Evolutionary conservation across 192 early-diverging fungal species (phyloP), one percentile per base, ranked within the genome.

Genomic region (Backusella liffmaniae): DNA sequence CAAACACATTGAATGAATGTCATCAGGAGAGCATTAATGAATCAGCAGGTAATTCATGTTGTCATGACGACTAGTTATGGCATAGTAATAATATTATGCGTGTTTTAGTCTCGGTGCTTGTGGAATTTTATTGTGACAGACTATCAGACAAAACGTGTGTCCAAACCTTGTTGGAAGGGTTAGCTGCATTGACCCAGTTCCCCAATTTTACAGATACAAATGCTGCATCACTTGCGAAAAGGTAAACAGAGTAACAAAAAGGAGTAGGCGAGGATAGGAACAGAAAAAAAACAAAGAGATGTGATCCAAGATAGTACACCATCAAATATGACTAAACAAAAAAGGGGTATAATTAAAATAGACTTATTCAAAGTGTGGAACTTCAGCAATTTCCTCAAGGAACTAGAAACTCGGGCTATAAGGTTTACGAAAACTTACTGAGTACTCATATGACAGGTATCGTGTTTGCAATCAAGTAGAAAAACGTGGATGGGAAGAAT

Each of bases 311-410:
- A 9, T 8, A 13, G 23, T 13, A 29, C 23, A 62, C 9, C 2
- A 29, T 26, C 56, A 29, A 62, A 29, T n/a, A 4, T 23, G 56
- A 29, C 56, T 62, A 62, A 62, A 29, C 23, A 26, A 13, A 62
- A 23, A 23, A n/a, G 56, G 12, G 23, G 2, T 62, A 23, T 8
- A 62, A 62, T 26, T 62, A 10, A 62, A 62, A 71, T 72, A 91
- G 92, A 34, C 84, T 99, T 32, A 94, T 98, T 76, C 88, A 89
- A 8, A 89, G 95, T 62, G 85, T 99, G 21, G 91, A 94, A 34
- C 92, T 98, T n/a, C 98, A 99, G 72, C 94, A 88, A 49, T 98
- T 91, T 82, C 95, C 92, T 67, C 96, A 99, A 74, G 89, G 87
- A 0, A 90, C 94, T 5, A 91, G 98, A 34, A 87, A 92, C 75